Evolutionary conservation across 176 grass and related monocot species (phyloP).

Genomic region (Carex kokanica): DNA sequence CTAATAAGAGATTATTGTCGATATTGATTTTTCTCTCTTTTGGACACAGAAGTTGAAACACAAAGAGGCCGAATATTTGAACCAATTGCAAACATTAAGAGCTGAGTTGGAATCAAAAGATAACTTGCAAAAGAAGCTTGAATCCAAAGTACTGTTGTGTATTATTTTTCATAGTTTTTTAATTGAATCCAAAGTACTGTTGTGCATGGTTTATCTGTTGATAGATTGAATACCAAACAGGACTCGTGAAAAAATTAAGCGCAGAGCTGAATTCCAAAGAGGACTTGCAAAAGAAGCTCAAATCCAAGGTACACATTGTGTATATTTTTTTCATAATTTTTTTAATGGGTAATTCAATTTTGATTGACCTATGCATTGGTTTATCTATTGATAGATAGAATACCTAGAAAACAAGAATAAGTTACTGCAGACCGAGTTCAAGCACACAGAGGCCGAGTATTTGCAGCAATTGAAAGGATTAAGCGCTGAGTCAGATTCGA

Average conservation of each 20-base stretch:
- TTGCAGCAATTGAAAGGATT: slow-evolving; percentile 27
- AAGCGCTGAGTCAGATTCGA: slow-evolving; percentile 13
- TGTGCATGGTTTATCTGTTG: not conserved
- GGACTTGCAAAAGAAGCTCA: slow-evolving; percentile 25
- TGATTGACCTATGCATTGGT: not conserved
- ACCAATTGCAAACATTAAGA: slow-evolving; percentile 5
- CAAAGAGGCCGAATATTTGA: slow-evolving; percentile 26
- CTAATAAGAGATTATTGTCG: not conserved
- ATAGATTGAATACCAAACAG: not conserved
- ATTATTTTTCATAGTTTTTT: not conserved
- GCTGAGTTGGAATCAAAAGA: not conserved
- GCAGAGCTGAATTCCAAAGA: slow-evolving; percentile 21
- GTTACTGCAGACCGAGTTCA: slow-evolving; percentile 43
- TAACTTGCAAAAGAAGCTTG: slow-evolving; percentile 23
- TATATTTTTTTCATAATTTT: not conserved
- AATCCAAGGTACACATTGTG: slow-evolving; percentile 29
- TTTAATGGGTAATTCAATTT: not conserved
- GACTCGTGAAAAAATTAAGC: not conserved
- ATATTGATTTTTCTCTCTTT: not conserved
- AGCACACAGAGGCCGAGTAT: slow-evolving; percentile 30
- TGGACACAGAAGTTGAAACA: slow-evolving; percentile 23
- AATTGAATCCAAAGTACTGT: slow-evolving; percentile 28
- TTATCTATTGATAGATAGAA: slow-evolving; percentile 47
- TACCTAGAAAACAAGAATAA: slow-evolving; percentile 72
- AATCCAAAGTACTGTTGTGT: slow-evolving; percentile 29